Evolutionary conservation across 805 yeast species (phyloP).

Genomic region (Candida stauntonica): DNA sequence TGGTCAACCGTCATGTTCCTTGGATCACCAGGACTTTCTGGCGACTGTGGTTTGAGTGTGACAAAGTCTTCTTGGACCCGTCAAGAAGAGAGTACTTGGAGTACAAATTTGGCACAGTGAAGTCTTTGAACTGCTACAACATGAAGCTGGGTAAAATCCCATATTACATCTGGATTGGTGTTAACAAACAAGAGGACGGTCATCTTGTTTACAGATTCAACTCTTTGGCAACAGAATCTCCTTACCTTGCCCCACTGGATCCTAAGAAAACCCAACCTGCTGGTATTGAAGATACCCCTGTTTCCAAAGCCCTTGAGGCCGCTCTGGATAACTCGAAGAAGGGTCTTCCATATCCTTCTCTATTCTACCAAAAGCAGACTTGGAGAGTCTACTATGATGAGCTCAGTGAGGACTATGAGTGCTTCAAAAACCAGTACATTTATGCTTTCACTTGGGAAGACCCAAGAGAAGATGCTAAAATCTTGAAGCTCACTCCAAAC

Average conservation of each 20-base stretch:
- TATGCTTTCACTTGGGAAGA: slow-evolving; percentile 93
- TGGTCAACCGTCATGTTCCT: slow-evolving; percentile 63
- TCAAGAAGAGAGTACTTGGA: slow-evolving; percentile 80
- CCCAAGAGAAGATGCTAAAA: slow-evolving; percentile 72
- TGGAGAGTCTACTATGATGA: slow-evolving; percentile 84
- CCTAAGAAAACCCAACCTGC: slow-evolving; percentile 20
- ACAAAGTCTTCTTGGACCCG: slow-evolving; percentile 72
- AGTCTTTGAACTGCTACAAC: slow-evolving; percentile 67
- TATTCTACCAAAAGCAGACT: slow-evolving; percentile 70
- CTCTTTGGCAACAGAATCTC: slow-evolving; percentile 76
- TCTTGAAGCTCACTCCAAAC: slow-evolving; percentile 52
- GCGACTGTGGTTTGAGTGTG: slow-evolving; percentile 87
- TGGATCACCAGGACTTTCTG: slow-evolving; percentile 79
- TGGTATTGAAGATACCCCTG: slow-evolving; percentile 29
- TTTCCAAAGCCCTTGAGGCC: slow-evolving; percentile 74
- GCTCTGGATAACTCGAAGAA: slow-evolving; percentile 57
- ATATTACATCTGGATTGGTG: slow-evolving; percentile 79
- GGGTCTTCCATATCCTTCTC: slow-evolving; percentile 73
- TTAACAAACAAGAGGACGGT: slow-evolving; percentile 51
- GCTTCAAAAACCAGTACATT: slow-evolving; percentile 74
- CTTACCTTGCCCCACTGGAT: slow-evolving; percentile 61
- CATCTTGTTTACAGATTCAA: slow-evolving; percentile 52
- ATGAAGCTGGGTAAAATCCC: slow-evolving; percentile 67
- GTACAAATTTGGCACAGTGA: slow-evolving; percentile 76
- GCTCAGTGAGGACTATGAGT: slow-evolving; percentile 58